Evolutionary conservation across 805 yeast genomes (phyloP), one percentile per base, ranked within the genome.

Genomic region (Candida koratica): DNA sequence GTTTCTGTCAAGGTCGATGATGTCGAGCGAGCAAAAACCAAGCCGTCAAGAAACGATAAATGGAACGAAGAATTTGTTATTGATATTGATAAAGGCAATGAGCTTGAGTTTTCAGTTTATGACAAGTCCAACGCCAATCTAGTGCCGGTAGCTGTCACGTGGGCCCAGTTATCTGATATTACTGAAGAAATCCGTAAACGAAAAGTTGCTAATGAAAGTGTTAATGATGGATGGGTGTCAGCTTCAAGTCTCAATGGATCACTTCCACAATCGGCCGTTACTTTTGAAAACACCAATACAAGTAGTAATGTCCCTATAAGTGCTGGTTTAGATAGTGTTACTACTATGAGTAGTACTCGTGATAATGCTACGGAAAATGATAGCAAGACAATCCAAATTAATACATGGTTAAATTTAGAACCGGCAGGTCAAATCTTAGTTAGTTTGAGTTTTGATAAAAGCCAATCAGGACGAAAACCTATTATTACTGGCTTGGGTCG

Each of bases 161-260:
- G 98, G 98, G 71, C 90, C 17, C 74, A 90, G 24, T 69, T 93
- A 18, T 80, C 94, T 3, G 99, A 93, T 58, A 75, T 93, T 28
- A 88, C 94, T 0, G 99, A 93, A 64, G 97, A 93, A 48, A 74
- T 90, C 37, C 85, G 99, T 60, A 84, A 93, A 51, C 83, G 81
- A 57, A 87, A 86, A 51, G 89, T 85, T 15, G 85, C 78, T 6
- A 79, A 77, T 49, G 85, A 84, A 27, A 61, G 74, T 41, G 84
- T 79, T 2, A 73, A 68, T 26, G 75, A 79, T 32, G 96, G 93
- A 31, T 93, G 97, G 98, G 84, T 86, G 6, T 75, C 86, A 41
- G 97, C 96, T 1, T 70, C 84, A 0, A 71, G 72, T 47, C 11
- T 28, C 22, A 16, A 20, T 20, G 13, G 14, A 4, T 18, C 25